Conservation (phyloP, 495 filamentous ascomycete species). For the Talaromyces liani region DNA sequence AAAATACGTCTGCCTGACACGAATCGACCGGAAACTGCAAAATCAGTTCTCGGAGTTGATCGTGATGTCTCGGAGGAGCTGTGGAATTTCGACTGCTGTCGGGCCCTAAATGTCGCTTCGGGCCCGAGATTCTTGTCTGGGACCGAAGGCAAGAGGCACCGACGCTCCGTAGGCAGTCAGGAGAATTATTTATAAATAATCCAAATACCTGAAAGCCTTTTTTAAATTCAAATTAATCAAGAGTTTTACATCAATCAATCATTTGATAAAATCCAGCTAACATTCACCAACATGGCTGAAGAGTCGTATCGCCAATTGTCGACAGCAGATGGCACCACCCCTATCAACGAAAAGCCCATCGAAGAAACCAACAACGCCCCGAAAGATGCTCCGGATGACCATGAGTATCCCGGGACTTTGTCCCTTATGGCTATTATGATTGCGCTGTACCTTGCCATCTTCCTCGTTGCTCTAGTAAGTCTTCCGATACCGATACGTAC, state of each 20-base stretch:
- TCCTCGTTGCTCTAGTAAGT: constrained; percentile 27
- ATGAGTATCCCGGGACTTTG: constrained; percentile 13
- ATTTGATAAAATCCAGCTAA: not conserved
- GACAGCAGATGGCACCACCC: not conserved
- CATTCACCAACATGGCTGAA: not conserved
- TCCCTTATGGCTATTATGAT: constrained; percentile 17
- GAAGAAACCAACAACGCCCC: not conserved
- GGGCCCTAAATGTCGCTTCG: not conserved
- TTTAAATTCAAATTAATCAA: no score
- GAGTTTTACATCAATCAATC: not conserved
- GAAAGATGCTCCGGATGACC: constrained; percentile 8
- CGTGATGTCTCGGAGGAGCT: not conserved
- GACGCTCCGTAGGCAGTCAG: not conserved
- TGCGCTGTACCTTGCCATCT: constrained; percentile 24
- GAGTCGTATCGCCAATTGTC: not conserved
- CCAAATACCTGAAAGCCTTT: not conserved
- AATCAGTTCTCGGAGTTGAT: not conserved
- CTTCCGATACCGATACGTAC: not conserved
- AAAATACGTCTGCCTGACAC: not conserved
- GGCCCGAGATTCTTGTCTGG: not conserved
- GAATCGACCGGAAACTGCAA: not conserved
- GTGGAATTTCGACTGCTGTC: not conserved
- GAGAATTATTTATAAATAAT: not conserved
- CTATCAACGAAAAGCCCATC: not conserved
- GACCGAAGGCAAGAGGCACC: not conserved